These are phyloP conservation scores for Phytophthora tubulina DNA, from an alignment of 352 stramenopile genomes.

Conservation along the genomic window DNA sequence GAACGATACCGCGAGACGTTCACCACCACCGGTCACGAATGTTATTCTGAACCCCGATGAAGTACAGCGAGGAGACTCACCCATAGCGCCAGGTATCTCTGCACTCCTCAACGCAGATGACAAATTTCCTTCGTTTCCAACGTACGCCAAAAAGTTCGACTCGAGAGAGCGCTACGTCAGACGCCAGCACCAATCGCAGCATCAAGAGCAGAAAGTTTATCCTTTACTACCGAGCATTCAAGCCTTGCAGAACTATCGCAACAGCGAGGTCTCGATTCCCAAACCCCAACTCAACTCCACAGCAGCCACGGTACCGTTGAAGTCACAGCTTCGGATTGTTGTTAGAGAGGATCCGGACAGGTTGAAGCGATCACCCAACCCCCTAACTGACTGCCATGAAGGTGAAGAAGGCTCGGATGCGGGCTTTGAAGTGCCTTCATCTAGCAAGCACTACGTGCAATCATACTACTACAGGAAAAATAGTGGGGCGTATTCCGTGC, in stretches of 20 bases:
- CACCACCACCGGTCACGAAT: not conserved
- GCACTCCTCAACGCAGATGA: conserved; percentile 18
- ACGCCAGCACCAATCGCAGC: not conserved
- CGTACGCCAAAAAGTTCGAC: not conserved
- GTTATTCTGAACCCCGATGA: not conserved
- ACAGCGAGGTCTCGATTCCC: not conserved
- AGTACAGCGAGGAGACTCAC: conserved; percentile 1
- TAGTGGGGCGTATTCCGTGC: not conserved
- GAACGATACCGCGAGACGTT: not conserved
- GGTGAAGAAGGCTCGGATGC: not conserved
- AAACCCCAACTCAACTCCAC: not conserved
- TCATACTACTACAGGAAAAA: conserved; percentile 27
- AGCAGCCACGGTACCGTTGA: not conserved
- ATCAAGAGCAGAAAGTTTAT: conserved; percentile 18
- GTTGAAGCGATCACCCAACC: not conserved
- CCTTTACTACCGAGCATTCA: conserved; percentile 31
- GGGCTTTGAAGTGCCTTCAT: not conserved
- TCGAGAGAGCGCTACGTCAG: conserved; percentile 7
- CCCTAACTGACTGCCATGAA: not conserved
- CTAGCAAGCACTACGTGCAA: conserved; percentile 19
- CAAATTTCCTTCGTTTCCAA: conserved; percentile 11
- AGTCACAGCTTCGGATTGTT: conserved; percentile 24
- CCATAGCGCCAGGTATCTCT: conserved; percentile 2
- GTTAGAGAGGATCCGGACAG: conserved; percentile 3
- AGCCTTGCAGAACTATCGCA: conserved; percentile 21